phyloP scores from a whole-genome alignment of 306 rosid genomes.

The Lupinus albus region DNA sequence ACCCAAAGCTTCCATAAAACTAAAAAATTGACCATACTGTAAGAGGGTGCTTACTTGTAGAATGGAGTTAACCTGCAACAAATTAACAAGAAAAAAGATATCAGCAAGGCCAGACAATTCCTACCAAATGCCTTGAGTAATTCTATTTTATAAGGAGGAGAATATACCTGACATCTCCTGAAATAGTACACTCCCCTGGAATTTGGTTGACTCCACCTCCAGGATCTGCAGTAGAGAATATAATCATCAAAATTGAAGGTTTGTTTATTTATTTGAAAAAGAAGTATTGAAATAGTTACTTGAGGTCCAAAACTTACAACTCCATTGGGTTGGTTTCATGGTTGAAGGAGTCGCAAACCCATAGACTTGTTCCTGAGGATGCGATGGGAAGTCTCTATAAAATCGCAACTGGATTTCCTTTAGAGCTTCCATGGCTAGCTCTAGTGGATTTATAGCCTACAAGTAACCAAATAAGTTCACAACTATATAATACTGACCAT shows the following conservation, averaged over 20 bases:
- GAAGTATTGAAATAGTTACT: not conserved
- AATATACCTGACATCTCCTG: constrained; percentile 93
- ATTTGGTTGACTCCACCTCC: constrained; percentile 97
- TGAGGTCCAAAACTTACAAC: constrained; percentile 59
- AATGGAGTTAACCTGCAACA: constrained; percentile 87
- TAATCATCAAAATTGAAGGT: constrained; percentile 14
- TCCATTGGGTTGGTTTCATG: constrained; percentile 99
- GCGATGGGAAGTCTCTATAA: constrained; percentile 91
- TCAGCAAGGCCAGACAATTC: constrained; percentile 29
- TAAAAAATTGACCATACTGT: constrained; percentile 31
- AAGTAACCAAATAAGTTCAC: constrained; percentile 38
- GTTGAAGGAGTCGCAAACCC: constrained; percentile 96
- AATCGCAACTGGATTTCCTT: constrained; percentile 79
- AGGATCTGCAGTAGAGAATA: constrained; percentile 62
- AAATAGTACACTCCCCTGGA: constrained; percentile 85
- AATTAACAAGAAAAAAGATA: constrained; percentile 35
- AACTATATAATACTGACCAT: constrained; percentile 26
- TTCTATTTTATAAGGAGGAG: constrained; percentile 22
- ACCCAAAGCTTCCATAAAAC: constrained; percentile 30
- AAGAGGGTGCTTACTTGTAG: constrained; percentile 72
- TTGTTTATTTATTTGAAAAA: not conserved
- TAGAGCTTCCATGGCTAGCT: constrained; percentile 89
- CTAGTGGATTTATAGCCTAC: constrained; percentile 90
- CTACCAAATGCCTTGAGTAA: constrained; percentile 21
- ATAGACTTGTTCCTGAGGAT: constrained; percentile 75